Percentiles rank a stretch among this genome's conserved stretches.
These are phyloP conservation scores for Friedmanniomyces endolithicus DNA, from an alignment of 495 filamentous ascomycete species.

Conservation along the genomic window DNA sequence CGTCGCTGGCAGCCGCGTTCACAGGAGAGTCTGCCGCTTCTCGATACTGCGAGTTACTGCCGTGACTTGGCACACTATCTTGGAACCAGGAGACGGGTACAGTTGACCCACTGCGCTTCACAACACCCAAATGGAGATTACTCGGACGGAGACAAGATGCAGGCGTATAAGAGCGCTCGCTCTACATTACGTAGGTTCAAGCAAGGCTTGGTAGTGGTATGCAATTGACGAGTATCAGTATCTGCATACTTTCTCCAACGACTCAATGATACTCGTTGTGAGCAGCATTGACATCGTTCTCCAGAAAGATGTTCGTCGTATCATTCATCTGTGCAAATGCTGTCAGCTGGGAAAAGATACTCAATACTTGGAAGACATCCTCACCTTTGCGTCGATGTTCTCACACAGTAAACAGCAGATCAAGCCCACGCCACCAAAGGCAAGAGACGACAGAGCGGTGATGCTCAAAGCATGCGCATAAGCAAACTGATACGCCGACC, in stretches of 20 bases:
- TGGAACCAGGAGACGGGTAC: too few species aligned
- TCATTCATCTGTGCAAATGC: constrained; percentile 21
- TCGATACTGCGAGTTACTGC: too few species aligned
- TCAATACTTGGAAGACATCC: neutral
- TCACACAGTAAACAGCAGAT: constrained; percentile 25
- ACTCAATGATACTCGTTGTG: constrained; percentile 28
- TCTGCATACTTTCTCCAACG: too few species aligned
- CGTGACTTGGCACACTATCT: too few species aligned
- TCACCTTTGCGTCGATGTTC: constrained; percentile 24
- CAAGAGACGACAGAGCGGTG: constrained; percentile 22
- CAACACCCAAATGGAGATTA: too few species aligned
- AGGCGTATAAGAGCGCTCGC: too few species aligned
- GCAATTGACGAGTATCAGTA: too few species aligned
- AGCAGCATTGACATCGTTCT: constrained; percentile 29
- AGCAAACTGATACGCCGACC: constrained; percentile 24
- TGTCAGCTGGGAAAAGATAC: neutral
- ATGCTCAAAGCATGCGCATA: constrained; percentile 27
- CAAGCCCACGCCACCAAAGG: constrained; percentile 25
- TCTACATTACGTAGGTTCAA: too few species aligned
- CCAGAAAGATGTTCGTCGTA: constrained; percentile 27
- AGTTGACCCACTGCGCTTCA: too few species aligned
- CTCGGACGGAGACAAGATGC: too few species aligned
- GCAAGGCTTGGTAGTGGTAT: too few species aligned
- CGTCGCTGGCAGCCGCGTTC: neutral
- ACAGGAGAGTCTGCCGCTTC: too few species aligned